Evolutionary conservation across 768 basidiomycete genomes (phyloP), one percentile per base, ranked within the genome.

Genomic region (Glaciozyma martinii): DNA sequence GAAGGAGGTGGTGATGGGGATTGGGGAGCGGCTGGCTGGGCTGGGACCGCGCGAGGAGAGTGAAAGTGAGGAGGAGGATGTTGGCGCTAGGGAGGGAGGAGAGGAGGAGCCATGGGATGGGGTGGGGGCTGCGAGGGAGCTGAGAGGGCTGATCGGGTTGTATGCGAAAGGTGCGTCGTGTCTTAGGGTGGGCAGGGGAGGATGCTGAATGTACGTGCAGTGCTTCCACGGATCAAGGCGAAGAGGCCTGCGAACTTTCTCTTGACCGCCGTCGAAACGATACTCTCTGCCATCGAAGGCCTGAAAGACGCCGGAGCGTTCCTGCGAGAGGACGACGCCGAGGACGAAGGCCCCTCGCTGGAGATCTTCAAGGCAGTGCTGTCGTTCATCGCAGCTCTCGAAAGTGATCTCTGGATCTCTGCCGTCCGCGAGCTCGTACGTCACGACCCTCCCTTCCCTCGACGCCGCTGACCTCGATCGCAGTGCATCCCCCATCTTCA

Each of bases 1-100:
- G 21, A 63, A 53, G n/a, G 62, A 63, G 43, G 40, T 63, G 0
- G 44, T 63, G 27, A 42, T 59, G 9, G 52, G 27, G 8, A 37
- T 63, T 27, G 57, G 54, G 8, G 62, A 54, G 23, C 29, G 21
- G 19, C 37, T 63, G n/a, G 49, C 47, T 6, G 40, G 43, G 21
- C 21, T 43, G 2, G 53, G 25, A 10, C 27, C 40, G 23, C 4
- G 2, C 3, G n/a, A 30, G 18, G 25, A 59, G 10, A 23, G 21
- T 23, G 56, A 53, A 19, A 52, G 40, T 21, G 50, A 37, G 10
- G 52, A 50, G 50, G 44, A 29, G 25, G 60, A 40, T 9, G 9
- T 9, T 18, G 60, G 19, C 40, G 50, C 10, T n/a, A 9, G 8
- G 8, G 23, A 19, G 13, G 58, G 29, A 19, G 60, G 19, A n/a